Evolutionary conservation across 805 yeast genomes (phyloP), one percentile per base, ranked within the genome.

Genomic region (Jamesozyma lodderae): DNA sequence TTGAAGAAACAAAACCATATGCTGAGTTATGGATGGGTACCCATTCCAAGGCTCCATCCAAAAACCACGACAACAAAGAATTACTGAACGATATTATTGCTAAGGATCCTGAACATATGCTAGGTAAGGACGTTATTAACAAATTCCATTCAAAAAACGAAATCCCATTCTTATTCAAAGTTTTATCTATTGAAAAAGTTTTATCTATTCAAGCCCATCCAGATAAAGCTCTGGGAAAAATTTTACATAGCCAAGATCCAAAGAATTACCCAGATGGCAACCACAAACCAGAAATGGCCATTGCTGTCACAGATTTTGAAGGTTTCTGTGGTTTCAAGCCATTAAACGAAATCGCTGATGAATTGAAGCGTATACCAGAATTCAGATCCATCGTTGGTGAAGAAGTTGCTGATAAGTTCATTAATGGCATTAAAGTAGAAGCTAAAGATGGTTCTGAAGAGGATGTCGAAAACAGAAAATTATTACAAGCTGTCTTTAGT

Each of bases 21-120:
- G 98, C 98, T 14, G 98, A 92, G 62, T 69, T 92, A 49, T 92
- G 98, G 98, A 92, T 92, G 98, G 98, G 98, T 28, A 87, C 97
- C 19, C 98, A 92, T 59, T 90, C 94, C 37, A 82, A 82, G 33
- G 87, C 82, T 10, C 96, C 97, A 21, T 81, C 95, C 15, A 63
- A 63, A 34, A 72, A 74, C 35, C 70, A 72, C 19, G 72, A 65
- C 20, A 61, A 67, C 15, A 79, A 79, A 23, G 64, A 72, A 48
- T 69, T 76, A 16, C 70, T 92, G 58, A 70, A 87, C 43, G 82
- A 83, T 15, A 57, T 84, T 26, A 74, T 90, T 39, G 62, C 67
- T n/a, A 59, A 63, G 6, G 58, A 75, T 45, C 87, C 95, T 13
- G 66, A 68, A 33, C 57, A 65, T 31, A 68, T 70, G 41, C 69